Base-by-base conservation (phyloP, 225 moss, liverwort and hornwort species). In the Marchantia paleacea region DNA sequence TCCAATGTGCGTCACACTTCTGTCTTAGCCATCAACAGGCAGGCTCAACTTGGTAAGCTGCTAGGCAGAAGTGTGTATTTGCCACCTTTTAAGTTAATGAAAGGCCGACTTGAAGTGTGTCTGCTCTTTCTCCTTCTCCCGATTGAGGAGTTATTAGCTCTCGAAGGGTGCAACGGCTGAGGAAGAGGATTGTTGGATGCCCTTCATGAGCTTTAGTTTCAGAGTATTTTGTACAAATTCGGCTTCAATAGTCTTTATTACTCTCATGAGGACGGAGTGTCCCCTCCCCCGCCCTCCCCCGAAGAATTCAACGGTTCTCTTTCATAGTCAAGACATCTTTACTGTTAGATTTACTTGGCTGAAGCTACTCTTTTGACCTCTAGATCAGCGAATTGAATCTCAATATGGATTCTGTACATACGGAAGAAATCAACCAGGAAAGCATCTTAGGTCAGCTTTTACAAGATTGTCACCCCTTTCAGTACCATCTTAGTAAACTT, bases 1-100 rank as follows among this genome's bases (percentile, higher is more conserved):
- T 57, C 57, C 55, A 75, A 75, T 75, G 75, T 75, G 75, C 75
- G 30, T 24, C 75, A 75, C 20, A 29, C 75, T 30, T 55, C 30
- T 75, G 51, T 73, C 75, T 15, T 24, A 26, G 8, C 24, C 20
- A 26, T 54, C 52, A 73, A 52, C 52, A 73, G 75, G 39, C 39
- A 39, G 57, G 52, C 57, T 19, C 8, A 5, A 28, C 57, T 75
- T 52, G 75, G 57, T 15, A 1, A 13, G 53, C 15, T 57, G 55
- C 12, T 0, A 75, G 75, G 57, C 75, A 75, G 29, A 39, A 39
- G 55, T 75, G 75, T 75, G 22, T 51, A 73, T 22, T 30, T 55
- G 75, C 28, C 75, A 75, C 29, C 55, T 75, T 57, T 57, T 15
- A 57, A 15, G 29, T 3, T 11, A 53, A 73, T 54, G 73, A 73